Percentiles rank a stretch among this genome's conserved stretches.
Evolutionary conservation across 2,329 filamentous ascomycete species (phyloP).

Genomic region (Phialophora tarda): DNA sequence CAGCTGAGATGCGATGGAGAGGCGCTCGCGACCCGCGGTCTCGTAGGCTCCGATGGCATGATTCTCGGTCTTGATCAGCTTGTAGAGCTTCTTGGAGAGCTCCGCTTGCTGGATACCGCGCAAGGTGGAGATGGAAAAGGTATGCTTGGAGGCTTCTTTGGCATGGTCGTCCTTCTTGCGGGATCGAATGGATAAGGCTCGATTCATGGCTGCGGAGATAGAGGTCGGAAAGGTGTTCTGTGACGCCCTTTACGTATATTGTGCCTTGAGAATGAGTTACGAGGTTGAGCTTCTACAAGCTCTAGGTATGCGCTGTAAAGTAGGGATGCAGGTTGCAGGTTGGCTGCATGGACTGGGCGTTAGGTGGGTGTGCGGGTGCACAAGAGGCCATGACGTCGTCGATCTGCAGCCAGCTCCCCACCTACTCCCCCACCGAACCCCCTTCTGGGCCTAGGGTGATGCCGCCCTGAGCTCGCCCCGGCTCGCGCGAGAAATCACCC

Average conservation of each 20-base stretch:
- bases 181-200: conserved; percentile 49
- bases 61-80: conserved; percentile 94
- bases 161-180: conserved; percentile 42
- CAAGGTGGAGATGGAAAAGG: conserved; percentile 85
- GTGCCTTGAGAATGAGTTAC: background rate
- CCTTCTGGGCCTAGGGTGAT: too few relatives aligned
- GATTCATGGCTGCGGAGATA: conserved; percentile 46
- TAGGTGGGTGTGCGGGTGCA: conserved; percentile 3
- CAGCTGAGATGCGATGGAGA: conserved; percentile 84
- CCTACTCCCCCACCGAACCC: too few relatives aligned
- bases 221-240: background rate
- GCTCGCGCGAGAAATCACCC: too few relatives aligned
- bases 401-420: too few relatives aligned
- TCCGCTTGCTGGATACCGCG: conserved; percentile 85
- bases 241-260: background rate
- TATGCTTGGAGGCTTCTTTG: conserved; percentile 61
- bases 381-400: too few relatives aligned
- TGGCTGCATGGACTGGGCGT: conserved; percentile 1
- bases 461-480: too few relatives aligned
- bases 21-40: conserved; percentile 79
- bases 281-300: conserved; percentile 11
- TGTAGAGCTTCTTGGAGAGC: conserved; percentile 84
- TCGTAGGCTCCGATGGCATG: conserved; percentile 84
- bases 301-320: conserved; percentile 8
- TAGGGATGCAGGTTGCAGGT: conserved; percentile 4